Conservation (phyloP, 805 yeast genomes). For the Metschnikowia borealis region DNA sequence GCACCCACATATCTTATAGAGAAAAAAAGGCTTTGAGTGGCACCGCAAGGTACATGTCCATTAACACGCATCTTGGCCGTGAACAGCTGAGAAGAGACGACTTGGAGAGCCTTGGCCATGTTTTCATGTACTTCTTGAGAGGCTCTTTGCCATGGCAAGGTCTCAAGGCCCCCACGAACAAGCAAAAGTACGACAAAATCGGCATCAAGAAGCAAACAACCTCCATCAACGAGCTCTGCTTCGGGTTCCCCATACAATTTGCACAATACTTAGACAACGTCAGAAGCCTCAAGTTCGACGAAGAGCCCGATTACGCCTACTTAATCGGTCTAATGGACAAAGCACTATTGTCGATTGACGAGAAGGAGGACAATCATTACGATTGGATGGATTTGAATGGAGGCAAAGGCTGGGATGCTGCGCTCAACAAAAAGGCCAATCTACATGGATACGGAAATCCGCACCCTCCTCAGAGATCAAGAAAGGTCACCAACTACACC, state of each 20-base stretch:
- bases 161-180: constrained; percentile 94
- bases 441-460: constrained; percentile 96
- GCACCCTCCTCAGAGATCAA: constrained; percentile 52
- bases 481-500: constrained; percentile 18
- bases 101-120: constrained; percentile 94
- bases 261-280: constrained; percentile 88
- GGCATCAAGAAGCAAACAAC: constrained; percentile 95
- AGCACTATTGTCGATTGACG: constrained; percentile 69
- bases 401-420: constrained; percentile 94
- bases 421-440: constrained; percentile 86
- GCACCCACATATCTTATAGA: constrained; percentile 92
- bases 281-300: constrained; percentile 86
- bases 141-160: constrained; percentile 99
- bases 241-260: constrained; percentile 87
- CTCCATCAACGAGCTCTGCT: constrained; percentile 77
- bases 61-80: constrained; percentile 94
- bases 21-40: constrained; percentile 95
- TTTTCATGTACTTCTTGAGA: constrained; percentile 87
- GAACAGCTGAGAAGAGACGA: constrained; percentile 97
- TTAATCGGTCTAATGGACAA: constrained; percentile 73
- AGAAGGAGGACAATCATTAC: constrained; percentile 78
- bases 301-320: constrained; percentile 89
- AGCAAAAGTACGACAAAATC: constrained; percentile 94
- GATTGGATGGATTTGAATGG: constrained; percentile 98
- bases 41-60: constrained; percentile 98